These are phyloP conservation scores for Hanseniaspora guilliermondii DNA, from an alignment of 805 yeast species.

Conservation along the genomic window DNA sequence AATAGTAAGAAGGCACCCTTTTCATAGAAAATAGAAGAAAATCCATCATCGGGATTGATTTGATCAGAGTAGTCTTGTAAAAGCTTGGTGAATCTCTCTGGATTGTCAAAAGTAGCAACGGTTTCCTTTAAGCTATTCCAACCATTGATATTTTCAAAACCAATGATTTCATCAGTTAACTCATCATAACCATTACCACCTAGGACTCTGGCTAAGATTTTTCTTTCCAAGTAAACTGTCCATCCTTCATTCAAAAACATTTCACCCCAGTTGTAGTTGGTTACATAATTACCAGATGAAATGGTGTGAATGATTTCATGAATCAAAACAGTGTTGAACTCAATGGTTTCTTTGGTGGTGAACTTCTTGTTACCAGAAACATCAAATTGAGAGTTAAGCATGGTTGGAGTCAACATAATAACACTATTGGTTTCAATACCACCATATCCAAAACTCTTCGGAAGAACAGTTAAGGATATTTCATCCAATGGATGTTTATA, in stretches of 20 bases:
- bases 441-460: slow-evolving; percentile 71
- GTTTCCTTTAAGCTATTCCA: slow-evolving; percentile 70
- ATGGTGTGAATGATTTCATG: slow-evolving; percentile 90
- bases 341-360: slow-evolving; percentile 13
- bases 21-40: slow-evolving; percentile 79
- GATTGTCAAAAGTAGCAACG: slow-evolving; percentile 50
- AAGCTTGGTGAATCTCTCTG: slow-evolving; percentile 44
- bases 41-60: slow-evolving; percentile 80
- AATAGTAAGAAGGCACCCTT: slow-evolving; percentile 74
- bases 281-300: slow-evolving; percentile 74
- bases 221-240: slow-evolving; percentile 84
- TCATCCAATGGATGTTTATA: slow-evolving; percentile 76
- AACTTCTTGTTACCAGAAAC: slow-evolving; percentile 41
- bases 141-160: slow-evolving; percentile 74
- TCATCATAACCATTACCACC: slow-evolving; percentile 43
- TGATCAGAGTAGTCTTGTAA: slow-evolving; percentile 59
- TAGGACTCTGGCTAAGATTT: slow-evolving; percentile 65
- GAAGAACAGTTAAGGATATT: slow-evolving; percentile 70
- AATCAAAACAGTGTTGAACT: slow-evolving; percentile 41
- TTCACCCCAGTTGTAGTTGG: slow-evolving; percentile 85
- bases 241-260: slow-evolving; percentile 94
- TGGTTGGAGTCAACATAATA: slow-evolving; percentile 82
- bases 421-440: slow-evolving; percentile 93
- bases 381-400: slow-evolving; percentile 67
- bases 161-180: slow-evolving; percentile 32